phyloP scores from a whole-genome alignment of 1,139 yeast species.

The Candida sp. region DNA sequence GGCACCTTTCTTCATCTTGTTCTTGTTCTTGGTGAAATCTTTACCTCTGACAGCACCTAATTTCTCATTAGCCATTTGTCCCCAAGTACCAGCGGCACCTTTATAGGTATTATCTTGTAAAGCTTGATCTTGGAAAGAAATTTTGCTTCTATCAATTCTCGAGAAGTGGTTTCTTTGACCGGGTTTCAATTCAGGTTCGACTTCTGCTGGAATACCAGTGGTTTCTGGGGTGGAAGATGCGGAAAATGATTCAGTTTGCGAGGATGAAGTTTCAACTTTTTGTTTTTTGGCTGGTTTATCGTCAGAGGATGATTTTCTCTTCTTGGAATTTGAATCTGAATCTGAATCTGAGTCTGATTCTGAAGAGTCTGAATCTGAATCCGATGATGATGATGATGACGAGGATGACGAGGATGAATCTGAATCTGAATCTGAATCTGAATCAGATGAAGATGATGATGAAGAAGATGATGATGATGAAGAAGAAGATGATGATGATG shows the following conservation, averaged over 20 bases:
- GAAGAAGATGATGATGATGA: slow-evolving; percentile 7
- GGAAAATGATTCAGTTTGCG: slow-evolving; percentile 27
- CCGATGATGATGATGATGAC: slow-evolving; percentile 4
- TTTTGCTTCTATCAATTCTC: slow-evolving; percentile 78
- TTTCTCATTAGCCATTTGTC: slow-evolving; percentile 88
- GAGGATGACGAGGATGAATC: slow-evolving; percentile 9
- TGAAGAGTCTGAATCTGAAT: slow-evolving; percentile 7
- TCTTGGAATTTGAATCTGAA: slow-evolving; percentile 10
- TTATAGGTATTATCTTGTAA: slow-evolving; percentile 89
- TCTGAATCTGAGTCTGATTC: slow-evolving; percentile 14
- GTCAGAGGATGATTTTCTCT: slow-evolving; percentile 14
- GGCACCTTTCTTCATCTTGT: slow-evolving; percentile 97
- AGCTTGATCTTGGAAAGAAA: slow-evolving; percentile 62
- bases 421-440: slow-evolving; percentile 11
- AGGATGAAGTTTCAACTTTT: slow-evolving; percentile 22
- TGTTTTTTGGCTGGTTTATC: slow-evolving; percentile 25
- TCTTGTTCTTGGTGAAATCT: slow-evolving; percentile 94
- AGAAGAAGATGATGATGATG: slow-evolving; percentile 1
- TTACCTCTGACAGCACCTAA: slow-evolving; percentile 87
- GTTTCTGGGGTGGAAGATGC: slow-evolving; percentile 18
- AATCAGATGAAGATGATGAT: not conserved
- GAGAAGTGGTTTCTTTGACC: slow-evolving; percentile 90
- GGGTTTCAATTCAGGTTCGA: slow-evolving; percentile 45
- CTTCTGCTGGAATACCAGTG: slow-evolving; percentile 36
- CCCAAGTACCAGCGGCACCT: slow-evolving; percentile 99